A percentile compares a stretch with the other conserved stretches of the same genome.
Conservation (phyloP, 2,329 filamentous ascomycete genomes). For the Xylaria sp. region DNA sequence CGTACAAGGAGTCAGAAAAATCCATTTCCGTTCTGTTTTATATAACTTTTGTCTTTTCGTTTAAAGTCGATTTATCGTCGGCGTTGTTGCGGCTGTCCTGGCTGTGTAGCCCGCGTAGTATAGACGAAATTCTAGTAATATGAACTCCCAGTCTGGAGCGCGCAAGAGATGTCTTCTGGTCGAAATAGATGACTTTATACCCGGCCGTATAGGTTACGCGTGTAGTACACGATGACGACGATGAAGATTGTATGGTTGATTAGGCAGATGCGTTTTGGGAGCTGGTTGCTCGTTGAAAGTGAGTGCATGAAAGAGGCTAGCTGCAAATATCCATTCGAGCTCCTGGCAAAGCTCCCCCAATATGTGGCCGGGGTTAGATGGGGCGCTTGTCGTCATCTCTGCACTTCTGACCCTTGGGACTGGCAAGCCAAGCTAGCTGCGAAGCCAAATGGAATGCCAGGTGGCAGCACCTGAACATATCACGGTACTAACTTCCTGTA, state of each 20-base stretch:
- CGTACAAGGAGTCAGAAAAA: constrained; percentile 92
- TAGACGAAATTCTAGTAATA: background rate
- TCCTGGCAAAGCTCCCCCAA: constrained; percentile 15
- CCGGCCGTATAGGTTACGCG: background rate
- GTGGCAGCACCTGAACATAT: background rate
- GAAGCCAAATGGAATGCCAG: constrained; percentile 9
- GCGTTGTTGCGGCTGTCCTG: background rate
- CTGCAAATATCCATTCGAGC: constrained; percentile 8
- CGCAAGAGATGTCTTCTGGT: background rate
- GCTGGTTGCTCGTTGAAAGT: constrained; percentile 18
- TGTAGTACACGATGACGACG: constrained; percentile 16
- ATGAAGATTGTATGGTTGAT: constrained; percentile 3
- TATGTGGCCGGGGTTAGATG: constrained; percentile 27
- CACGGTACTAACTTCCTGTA: background rate
- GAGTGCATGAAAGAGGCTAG: constrained; percentile 23
- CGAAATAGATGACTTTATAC: background rate
- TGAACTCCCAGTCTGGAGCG: background rate
- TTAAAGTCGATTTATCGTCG: background rate
- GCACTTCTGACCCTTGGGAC: background rate
- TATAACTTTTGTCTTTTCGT: background rate
- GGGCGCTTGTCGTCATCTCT: constrained; percentile 26
- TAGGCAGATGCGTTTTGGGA: constrained; percentile 33
- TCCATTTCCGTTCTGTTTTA: constrained; percentile 71
- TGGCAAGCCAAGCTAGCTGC: background rate
- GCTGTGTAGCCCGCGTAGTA: background rate